Base-by-base conservation (phyloP, 2,329 filamentous ascomycete species). In the Talaromyces funiculosus region DNA sequence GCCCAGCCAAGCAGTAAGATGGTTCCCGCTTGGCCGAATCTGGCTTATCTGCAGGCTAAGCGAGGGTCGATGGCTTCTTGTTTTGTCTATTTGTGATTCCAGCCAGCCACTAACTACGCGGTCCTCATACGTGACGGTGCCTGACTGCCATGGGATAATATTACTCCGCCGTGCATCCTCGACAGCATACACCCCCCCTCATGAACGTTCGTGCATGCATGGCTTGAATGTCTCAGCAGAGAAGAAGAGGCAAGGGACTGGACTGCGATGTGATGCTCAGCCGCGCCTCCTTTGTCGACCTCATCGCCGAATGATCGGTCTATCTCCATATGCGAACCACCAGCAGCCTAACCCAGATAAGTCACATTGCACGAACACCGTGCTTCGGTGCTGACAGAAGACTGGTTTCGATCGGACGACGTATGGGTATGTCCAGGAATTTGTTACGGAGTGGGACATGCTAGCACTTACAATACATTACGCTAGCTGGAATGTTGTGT, bases 331-430 rank as follows among this genome's bases (percentile, higher is more conserved):
- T 45, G 26, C 26, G 26, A 49, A 31, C 14, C 29, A 20, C 35
- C 47, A 24, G 3, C 14, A 57, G 12, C 18, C 45, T 47, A 57
- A 29, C 55, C 55, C 42, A 49, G 55, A 49, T 29, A 35, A 57
- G 55, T 49, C 55, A 49, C 26, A 57, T 57, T 57, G 42, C 42
- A 57, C 55, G 55, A 57, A 57, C 24, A 33, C n/a, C 38, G 53
- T 56, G 38, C 53, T 43, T 33, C n/a, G n/a, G 26, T 42, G 54
- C 37, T 43, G 31, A 45, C 40, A 29, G 24, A 33, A 16, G 18
- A 42, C 37, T 42, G 37, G 53, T 10, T 35, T 42, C 22, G 33
- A 10, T 10, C 18, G n/a, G 10, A 10, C 6, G 38, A 42, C 16
- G 37, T 40, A 37, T 14, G 12, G 3, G 37, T 40, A 18, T 42